phyloP scores from a whole-genome alignment of 2,329 filamentous ascomycete species.

The Didymosphaeria variabile region DNA sequence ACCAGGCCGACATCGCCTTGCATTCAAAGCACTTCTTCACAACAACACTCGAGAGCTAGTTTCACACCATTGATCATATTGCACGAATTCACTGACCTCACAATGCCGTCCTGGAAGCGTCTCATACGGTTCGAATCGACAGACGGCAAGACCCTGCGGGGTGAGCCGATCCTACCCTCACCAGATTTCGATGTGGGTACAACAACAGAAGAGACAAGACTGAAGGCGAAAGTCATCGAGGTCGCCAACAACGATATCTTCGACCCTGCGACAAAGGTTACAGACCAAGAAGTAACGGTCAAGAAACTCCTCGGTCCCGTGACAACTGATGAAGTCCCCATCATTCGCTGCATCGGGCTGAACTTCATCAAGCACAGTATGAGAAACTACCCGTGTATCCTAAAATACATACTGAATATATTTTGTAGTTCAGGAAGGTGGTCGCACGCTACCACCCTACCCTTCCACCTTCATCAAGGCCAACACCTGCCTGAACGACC shows the following conservation, averaged over 20 bases:
- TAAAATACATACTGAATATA: not conserved
- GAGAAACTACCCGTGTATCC: not conserved
- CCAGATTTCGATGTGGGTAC: slow-evolving; percentile 60
- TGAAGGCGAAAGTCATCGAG: slow-evolving; percentile 63
- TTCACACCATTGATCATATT: not conserved
- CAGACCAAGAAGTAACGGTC: slow-evolving; percentile 64
- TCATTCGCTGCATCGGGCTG: slow-evolving; percentile 66
- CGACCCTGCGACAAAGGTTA: slow-evolving; percentile 60
- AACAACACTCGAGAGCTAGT: too few species aligned
- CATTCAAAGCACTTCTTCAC: not conserved
- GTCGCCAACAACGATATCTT: slow-evolving; percentile 60
- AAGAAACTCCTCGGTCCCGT: slow-evolving; percentile 64
- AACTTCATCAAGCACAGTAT: slow-evolving; percentile 68
- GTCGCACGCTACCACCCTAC: slow-evolving; percentile 59
- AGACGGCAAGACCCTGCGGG: slow-evolving; percentile 60
- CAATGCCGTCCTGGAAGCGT: slow-evolving; percentile 56
- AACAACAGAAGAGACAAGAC: slow-evolving; percentile 56
- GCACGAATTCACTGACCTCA: not conserved
- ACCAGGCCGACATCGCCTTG: slow-evolving; percentile 15
- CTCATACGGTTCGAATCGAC: slow-evolving; percentile 64
- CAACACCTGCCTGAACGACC: slow-evolving; percentile 51
- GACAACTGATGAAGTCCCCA: slow-evolving; percentile 61
- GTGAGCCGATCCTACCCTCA: slow-evolving; percentile 61
- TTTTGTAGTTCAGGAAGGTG: slow-evolving; percentile 60
- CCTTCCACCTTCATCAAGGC: slow-evolving; percentile 63